A percentile compares a stretch with the other conserved stretches of the same genome.
Evolutionary conservation across 352 stramenopile species (phyloP).

Genomic region (Blastocystis sp.): DNA sequence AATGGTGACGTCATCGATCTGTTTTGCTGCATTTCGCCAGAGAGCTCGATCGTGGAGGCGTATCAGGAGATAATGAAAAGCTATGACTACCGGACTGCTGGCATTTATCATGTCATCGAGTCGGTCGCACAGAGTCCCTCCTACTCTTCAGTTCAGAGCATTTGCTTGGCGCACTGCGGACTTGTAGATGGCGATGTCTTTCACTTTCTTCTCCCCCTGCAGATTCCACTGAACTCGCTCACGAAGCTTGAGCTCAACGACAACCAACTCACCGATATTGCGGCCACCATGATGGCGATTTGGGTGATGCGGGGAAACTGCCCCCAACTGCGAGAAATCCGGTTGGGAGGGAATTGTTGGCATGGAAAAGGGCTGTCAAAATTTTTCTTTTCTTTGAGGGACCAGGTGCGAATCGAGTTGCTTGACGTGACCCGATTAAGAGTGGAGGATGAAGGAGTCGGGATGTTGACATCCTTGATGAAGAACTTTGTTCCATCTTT

Average conservation of each 20-base stretch:
- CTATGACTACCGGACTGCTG: not conserved
- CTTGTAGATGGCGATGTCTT: constrained; percentile 14
- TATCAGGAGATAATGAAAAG: not conserved
- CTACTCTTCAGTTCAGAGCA: not conserved
- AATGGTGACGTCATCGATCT: not conserved
- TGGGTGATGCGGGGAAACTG: not conserved
- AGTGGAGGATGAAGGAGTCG: not conserved
- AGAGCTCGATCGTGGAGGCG: not conserved
- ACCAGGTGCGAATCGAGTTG: not conserved
- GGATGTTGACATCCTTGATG: not conserved
- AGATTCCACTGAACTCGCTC: not conserved
- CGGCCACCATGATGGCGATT: not conserved
- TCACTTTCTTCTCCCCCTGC: not conserved
- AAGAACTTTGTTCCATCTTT: not conserved
- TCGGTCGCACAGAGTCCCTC: not conserved
- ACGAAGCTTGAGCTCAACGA: not conserved
- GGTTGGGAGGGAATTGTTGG: constrained; percentile 16
- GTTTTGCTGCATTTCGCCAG: not conserved
- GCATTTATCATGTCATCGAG: not conserved
- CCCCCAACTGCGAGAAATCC: not conserved
- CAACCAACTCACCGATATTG: not conserved
- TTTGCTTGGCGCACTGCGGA: not conserved
- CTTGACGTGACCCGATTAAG: not conserved
- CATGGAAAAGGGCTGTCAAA: not conserved
- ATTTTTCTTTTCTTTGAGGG: not conserved